Evolutionary conservation across 345 rosid genomes (phyloP).

Genomic region (Linum trigynum): DNA sequence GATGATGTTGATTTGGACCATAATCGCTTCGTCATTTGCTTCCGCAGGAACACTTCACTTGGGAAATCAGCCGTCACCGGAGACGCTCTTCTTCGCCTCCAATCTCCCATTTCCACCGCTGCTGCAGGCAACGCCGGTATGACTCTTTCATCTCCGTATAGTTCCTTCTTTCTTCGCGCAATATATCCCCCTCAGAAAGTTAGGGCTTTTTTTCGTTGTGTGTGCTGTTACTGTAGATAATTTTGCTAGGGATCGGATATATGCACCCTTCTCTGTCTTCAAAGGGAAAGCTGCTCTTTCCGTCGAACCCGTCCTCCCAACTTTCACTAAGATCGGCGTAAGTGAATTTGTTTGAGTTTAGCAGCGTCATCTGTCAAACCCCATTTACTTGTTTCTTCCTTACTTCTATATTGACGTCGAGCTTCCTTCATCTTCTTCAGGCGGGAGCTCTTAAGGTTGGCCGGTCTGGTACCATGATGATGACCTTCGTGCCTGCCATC

Average conservation of each 20-base stretch:
- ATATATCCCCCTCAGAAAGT: neutral
- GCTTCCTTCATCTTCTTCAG: conserved; percentile 19
- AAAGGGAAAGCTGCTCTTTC: conserved; percentile 91
- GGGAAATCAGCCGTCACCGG: neutral
- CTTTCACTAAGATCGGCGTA: conserved; percentile 23
- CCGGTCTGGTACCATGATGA: conserved; percentile 64
- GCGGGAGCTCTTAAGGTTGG: conserved; percentile 48
- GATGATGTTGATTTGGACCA: neutral
- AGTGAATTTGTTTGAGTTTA: neutral
- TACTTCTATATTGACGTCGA: conserved; percentile 2
- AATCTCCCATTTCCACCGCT: neutral
- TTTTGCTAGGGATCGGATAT: conserved; percentile 34
- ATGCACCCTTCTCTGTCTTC: conserved; percentile 62
- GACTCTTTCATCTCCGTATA: neutral
- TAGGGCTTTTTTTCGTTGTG: neutral
- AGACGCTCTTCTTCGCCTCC: neutral
- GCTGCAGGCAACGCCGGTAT: neutral
- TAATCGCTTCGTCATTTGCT: neutral
- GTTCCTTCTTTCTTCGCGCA: neutral
- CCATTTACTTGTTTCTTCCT: too few relatives aligned
- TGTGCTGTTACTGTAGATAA: conserved; percentile 18
- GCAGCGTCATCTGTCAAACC: neutral
- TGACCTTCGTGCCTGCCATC: conserved; percentile 70
- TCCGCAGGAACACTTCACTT: neutral
- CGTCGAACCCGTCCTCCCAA: conserved; percentile 61